A percentile compares a stretch with the other conserved stretches of the same genome.
Conservation (phyloP, 2,329 filamentous ascomycete species). For the Epichloe coenophiala region DNA sequence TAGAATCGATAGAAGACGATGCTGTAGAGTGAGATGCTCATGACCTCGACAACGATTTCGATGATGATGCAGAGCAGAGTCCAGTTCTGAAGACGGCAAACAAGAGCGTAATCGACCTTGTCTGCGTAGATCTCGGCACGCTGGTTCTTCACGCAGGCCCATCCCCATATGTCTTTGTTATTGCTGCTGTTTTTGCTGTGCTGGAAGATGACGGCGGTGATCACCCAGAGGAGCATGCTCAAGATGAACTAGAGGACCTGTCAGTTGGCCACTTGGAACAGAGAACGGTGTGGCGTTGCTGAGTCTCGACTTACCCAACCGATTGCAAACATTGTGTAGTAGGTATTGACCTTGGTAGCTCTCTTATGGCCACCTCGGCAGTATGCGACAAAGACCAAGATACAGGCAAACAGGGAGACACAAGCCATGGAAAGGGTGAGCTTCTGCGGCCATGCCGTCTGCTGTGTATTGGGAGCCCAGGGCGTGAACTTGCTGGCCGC, state of each 20-base stretch:
- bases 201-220: slow-evolving; percentile 76
- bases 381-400: slow-evolving; percentile 74
- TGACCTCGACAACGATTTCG: slow-evolving; percentile 82
- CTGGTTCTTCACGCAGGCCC: slow-evolving; percentile 88
- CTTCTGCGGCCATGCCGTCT: slow-evolving; percentile 67
- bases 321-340: slow-evolving; percentile 90
- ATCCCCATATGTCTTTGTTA: slow-evolving; percentile 92
- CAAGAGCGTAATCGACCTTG: slow-evolving; percentile 74
- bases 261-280: no score
- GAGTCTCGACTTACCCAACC: slow-evolving; percentile 41
- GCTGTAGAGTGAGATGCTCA: slow-evolving; percentile 85
- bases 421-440: slow-evolving; percentile 66
- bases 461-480: slow-evolving; percentile 67
- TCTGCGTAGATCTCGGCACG: slow-evolving; percentile 63
- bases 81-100: slow-evolving; percentile 93
- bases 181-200: slow-evolving; percentile 53
- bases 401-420: slow-evolving; percentile 65
- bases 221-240: slow-evolving; percentile 82
- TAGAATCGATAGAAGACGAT: slow-evolving; percentile 96
- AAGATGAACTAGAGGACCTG: slow-evolving; percentile 54
- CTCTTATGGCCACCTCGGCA: slow-evolving; percentile 75
- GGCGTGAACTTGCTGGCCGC: slow-evolving; percentile 67
- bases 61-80: slow-evolving; percentile 92
- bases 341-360: slow-evolving; percentile 85
- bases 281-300: no score